phyloP scores from a whole-genome alignment of 495 filamentous ascomycete genomes.

The Tuber magnatum region DNA sequence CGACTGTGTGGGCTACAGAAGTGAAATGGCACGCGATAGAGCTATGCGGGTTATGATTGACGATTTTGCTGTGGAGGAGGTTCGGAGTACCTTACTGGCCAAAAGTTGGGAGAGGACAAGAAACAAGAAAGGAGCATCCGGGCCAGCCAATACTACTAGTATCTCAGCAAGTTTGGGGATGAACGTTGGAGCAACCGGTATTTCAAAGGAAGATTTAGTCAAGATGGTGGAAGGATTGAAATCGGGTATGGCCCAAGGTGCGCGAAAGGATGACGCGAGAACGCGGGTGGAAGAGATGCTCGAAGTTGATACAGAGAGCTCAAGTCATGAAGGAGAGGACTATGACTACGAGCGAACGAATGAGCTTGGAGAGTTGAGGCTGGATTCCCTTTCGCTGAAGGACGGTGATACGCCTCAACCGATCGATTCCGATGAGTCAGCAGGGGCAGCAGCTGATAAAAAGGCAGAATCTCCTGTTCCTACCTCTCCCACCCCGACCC shows the following conservation, averaged over 20 bases:
- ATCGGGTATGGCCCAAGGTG: conserved; percentile 9
- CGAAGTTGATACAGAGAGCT: neutral
- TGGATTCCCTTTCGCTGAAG: neutral
- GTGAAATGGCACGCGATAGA: conserved; percentile 61
- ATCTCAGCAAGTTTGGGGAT: conserved; percentile 46
- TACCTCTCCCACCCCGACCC: conserved; percentile 9
- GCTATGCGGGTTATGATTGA: conserved; percentile 69
- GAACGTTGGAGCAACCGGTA: conserved; percentile 44
- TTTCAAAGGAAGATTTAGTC: conserved; percentile 37
- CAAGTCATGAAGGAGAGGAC: neutral
- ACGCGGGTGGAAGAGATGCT: neutral
- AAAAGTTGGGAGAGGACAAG: conserved; percentile 23
- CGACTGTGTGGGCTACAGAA: conserved; percentile 83
- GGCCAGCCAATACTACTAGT: conserved; percentile 28
- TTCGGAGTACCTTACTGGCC: conserved; percentile 41
- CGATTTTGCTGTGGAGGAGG: conserved; percentile 45
- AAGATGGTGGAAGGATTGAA: conserved; percentile 36
- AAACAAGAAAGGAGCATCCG: conserved; percentile 5
- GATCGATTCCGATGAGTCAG: neutral
- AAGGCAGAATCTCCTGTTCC: neutral
- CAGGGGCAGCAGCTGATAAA: neutral
- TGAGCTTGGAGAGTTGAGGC: neutral
- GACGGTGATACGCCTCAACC: neutral
- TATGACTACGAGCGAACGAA: conserved; percentile 2
- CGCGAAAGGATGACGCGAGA: conserved; percentile 1